Evolutionary conservation across 2,329 filamentous ascomycete species (phyloP), one percentile per base, ranked within the genome.

Genomic region (Hypoxylon sp.): DNA sequence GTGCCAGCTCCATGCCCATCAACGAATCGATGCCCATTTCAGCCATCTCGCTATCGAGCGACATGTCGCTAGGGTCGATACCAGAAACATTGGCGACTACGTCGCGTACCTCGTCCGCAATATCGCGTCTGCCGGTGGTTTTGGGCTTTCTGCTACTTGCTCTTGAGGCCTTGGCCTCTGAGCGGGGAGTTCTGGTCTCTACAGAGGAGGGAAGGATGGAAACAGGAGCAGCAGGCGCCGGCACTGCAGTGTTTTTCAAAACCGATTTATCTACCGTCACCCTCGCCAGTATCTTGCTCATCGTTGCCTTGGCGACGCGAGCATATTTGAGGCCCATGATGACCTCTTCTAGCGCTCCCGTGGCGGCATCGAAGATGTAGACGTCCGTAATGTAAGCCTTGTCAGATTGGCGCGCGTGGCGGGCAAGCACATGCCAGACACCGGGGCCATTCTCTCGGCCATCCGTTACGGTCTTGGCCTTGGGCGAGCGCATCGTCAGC

Each of bases 11-110:
- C 73, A 77, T 78, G 1, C 68, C 73, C 70, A 77, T 74, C 0
- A 80, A 66, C 0, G 76, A 79, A 56, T 79, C 77, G 21, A 79
- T 75, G 1, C 77, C 77, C 2, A 78, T 35, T 23, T 77, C 71
- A 6, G 63, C 69, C 11, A 78, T 62, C 4, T 67, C 57, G 2
- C 55, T 57, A 13, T 71, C 66, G 11, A 55, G 30, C 11, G 65
- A 62, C 5, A 78, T 69, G 11, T 76, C 71, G 2, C 55, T 42
- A 0, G 57, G 20, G 19, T 73, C 70, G 3, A 74, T 34, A 12
- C 72, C 71, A 2, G 69, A 67, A 0, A 73, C 45, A 7, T 70
- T 55, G 8, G 55, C 44, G 0, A 67, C 27, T 5, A 67, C 20
- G 7, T 50, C 31, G 21, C 42, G 49, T 4, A 66, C 30, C 23